Base-by-base conservation (phyloP, 2,329 filamentous ascomycete genomes). In the Penicillium psychrosexuale region DNA sequence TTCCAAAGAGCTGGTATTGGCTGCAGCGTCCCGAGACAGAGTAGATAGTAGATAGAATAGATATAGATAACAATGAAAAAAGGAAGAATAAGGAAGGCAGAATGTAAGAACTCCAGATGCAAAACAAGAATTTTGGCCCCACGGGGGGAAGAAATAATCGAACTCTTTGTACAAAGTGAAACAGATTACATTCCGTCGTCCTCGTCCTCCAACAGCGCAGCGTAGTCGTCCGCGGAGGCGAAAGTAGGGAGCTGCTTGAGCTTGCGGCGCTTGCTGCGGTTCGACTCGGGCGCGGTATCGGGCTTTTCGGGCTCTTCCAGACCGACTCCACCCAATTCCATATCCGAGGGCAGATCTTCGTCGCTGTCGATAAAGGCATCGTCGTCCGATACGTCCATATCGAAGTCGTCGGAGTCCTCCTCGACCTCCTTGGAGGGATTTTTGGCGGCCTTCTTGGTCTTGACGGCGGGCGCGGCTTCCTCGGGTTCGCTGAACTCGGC, bases 141-240 rank as follows among this genome's bases (percentile, higher is more conserved):
- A 19, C 0, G 9, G 15, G 36, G 38, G 19, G 33, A 22, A 12
- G 13, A 24, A 27, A 45, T 30, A 39, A 22, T 30, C 36, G 30
- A 28, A 36, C 31, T 36, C 5, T 48, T n/a, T 36, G 38, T 46
- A n/a, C 34, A 47, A 31, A 28, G 51, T 58, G 30, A 52, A 8
- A 56, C 19, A 40, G 33, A 30, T 63, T 64, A 74, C 66, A 73
- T 71, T 28, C 72, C 72, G 42, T 72, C 85, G 59, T 86, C 85
- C 48, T 94, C 90, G 60, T 84, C 82, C 4, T 81, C 89, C 71
- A 96, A 75, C 76, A 96, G 81, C 66, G 88, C 89, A 15, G 91
- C 93, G 73, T 97, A 99, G 71, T 97, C 94, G 51, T 97, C 94
- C 31, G 83, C 88, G 31, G 90, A 95, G 19, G 95, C 94, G 78